A percentile compares a stretch with the other conserved stretches of the same genome.
Evolutionary conservation across 768 basidiomycete genomes (phyloP).

Genomic region (Strobilomyces confusus): DNA sequence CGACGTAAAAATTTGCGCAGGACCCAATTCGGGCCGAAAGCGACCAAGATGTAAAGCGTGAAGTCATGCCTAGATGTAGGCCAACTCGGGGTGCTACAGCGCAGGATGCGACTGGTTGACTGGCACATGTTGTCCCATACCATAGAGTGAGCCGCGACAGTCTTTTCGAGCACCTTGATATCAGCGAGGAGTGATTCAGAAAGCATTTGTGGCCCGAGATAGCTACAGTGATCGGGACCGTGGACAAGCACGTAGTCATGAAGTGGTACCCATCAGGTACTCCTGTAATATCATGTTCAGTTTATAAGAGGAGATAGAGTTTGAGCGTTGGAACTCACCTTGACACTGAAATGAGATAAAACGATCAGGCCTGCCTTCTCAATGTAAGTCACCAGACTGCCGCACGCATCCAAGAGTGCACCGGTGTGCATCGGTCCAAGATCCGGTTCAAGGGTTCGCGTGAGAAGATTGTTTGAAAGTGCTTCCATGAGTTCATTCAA

Average conservation of each 20-base stretch:
- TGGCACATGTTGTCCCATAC: neutral
- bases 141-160: neutral
- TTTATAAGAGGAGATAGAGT: too few relatives aligned
- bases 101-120: neutral
- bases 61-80: neutral
- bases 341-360: conserved; percentile 1
- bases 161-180: neutral
- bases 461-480: neutral
- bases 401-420: conserved; percentile 3
- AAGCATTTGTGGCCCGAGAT: neutral
- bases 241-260: neutral
- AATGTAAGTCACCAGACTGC: conserved; percentile 2
- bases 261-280: neutral
- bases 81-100: neutral
- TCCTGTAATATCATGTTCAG: neutral
- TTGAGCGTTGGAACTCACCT: neutral
- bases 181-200: neutral
- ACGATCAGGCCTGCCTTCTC: neutral
- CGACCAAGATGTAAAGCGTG: neutral
- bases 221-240: neutral
- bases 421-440: conserved; percentile 1
- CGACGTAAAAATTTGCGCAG: neutral
- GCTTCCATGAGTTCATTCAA: conserved; percentile 2
- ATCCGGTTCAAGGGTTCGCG: neutral
- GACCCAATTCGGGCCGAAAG: neutral